Evolutionary conservation across 2,329 filamentous ascomycete genomes (phyloP).

Genomic region (Pseudocercospora fijiensis): DNA sequence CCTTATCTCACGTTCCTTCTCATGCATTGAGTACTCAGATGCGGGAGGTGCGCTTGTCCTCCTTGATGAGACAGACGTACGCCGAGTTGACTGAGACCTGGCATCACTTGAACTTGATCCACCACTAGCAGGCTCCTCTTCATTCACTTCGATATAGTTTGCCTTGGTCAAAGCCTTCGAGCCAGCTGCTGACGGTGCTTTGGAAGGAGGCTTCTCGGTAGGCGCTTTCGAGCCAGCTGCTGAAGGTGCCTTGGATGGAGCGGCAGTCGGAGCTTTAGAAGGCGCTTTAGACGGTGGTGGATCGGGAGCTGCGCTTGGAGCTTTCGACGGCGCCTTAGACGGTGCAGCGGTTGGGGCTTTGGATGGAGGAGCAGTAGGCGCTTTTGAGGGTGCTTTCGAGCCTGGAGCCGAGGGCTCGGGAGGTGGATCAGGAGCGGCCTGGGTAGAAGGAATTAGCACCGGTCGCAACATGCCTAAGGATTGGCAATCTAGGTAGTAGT

Average conservation of each 20-base stretch:
- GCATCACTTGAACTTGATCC: constrained; percentile 18
- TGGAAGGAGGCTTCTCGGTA: constrained; percentile 14
- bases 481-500: no score
- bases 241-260: constrained; percentile 28
- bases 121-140: constrained; percentile 23
- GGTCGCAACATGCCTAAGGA: not conserved
- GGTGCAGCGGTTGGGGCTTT: constrained; percentile 20
- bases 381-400: constrained; percentile 19
- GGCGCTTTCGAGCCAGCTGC: constrained; percentile 21
- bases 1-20: constrained; percentile 47
- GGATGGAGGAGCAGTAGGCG: constrained; percentile 12
- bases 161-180: constrained; percentile 22
- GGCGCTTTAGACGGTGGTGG: constrained; percentile 22
- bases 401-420: constrained; percentile 3
- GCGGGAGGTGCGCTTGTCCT: constrained; percentile 22
- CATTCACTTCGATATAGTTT: constrained; percentile 49
- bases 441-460: not conserved
- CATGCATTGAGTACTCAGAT: constrained; percentile 44
- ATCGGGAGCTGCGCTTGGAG: constrained; percentile 31
- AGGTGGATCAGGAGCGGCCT: constrained; percentile 5
- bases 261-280: constrained; percentile 18
- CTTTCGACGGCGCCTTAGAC: constrained; percentile 16
- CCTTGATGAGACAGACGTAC: not conserved
- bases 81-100: constrained; percentile 16
- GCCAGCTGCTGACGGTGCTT: constrained; percentile 15